phyloP scores from a whole-genome alignment of 1,139 yeast genomes.

The Wickerhamomyces sp. region DNA sequence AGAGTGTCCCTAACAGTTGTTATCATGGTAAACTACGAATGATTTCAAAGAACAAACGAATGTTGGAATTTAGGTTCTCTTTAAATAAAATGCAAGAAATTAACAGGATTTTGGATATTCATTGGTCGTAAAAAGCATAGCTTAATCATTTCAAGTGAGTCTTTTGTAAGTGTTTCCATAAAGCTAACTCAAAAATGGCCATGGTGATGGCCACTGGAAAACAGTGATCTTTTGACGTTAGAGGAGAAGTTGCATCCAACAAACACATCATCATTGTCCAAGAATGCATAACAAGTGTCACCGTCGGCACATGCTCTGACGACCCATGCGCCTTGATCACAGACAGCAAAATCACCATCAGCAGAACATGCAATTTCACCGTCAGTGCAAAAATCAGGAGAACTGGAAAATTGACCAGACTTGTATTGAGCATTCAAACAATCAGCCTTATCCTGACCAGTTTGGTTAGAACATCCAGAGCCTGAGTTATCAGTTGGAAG shows the following conservation, averaged over 20 bases:
- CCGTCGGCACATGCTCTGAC: conserved; percentile 49
- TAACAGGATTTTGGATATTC: too few species aligned
- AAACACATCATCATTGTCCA: conserved; percentile 31
- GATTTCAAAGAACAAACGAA: too few species aligned
- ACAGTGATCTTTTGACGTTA: conserved; percentile 22
- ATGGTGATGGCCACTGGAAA: conserved; percentile 11
- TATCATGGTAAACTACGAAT: too few species aligned
- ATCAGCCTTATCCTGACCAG: conserved; percentile 35
- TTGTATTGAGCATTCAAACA: conserved; percentile 34
- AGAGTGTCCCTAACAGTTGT: neutral
- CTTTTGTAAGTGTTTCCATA: too few species aligned
- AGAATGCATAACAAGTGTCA: conserved; percentile 51
- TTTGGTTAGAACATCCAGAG: conserved; percentile 27
- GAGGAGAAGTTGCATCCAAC: conserved; percentile 34
- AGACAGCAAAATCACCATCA: conserved; percentile 46
- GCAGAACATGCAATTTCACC: conserved; percentile 46
- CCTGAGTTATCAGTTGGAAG: conserved; percentile 11
- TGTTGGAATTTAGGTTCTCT: too few species aligned
- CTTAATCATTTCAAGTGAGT: too few species aligned
- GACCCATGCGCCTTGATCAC: conserved; percentile 54
- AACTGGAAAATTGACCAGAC: conserved; percentile 29
- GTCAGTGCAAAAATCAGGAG: conserved; percentile 32
- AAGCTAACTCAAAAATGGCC: conserved; percentile 5
- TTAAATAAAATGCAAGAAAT: too few species aligned
- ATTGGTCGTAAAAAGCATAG: too few species aligned